Base-by-base conservation (phyloP, 257 asterid genomes). In the Capsicum chinense region DNA sequence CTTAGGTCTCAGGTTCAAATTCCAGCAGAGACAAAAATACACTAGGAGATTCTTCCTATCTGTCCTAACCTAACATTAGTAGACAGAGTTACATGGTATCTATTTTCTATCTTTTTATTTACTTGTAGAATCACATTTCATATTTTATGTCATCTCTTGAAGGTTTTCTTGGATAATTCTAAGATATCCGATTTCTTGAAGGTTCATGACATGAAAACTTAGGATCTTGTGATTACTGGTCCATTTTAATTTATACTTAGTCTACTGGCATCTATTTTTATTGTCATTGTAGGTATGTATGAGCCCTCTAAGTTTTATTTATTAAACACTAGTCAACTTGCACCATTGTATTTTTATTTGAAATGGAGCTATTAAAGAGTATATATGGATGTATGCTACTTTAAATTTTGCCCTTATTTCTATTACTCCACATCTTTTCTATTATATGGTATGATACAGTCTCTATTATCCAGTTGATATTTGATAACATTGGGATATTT, bases 311-410 rank as follows among this genome's bases (percentile, higher is more conserved):
- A 11, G 13, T 82, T 42, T 83, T 63, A 59, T 70, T 82, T 26
- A 69, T 4, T 44, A n/a, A 21, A 26, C 11, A 80, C 21, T 14
- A 9, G 76, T 33, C 0, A 4, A 26, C 4, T 56, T 12, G 59
- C 12, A 80, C 17, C 15, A 62, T 84, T 73, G 11, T 63, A 35
- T 78, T 57, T 52, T 86, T 16, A 84, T 44, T 84, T 86, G 84
- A 64, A 71, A 78, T 91, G 92, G 98, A 96, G 99, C 99, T 48
- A 87, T 87, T 47, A 92, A 85, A 88, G 98, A 93, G 90, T 91
- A 92, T 85, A 83, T 89, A 87, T 96, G 98, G 98, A 93, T 97
- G 12, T 96, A 89, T 60, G 94, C 98, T 15, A 95, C 98, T 85
- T 90, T 96, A 39, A 97, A 96, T 84, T 96, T 96, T 84, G 95